Base-by-base conservation (phyloP, 2,329 filamentous ascomycete genomes). In the Fusarium phyllophilum region DNA sequence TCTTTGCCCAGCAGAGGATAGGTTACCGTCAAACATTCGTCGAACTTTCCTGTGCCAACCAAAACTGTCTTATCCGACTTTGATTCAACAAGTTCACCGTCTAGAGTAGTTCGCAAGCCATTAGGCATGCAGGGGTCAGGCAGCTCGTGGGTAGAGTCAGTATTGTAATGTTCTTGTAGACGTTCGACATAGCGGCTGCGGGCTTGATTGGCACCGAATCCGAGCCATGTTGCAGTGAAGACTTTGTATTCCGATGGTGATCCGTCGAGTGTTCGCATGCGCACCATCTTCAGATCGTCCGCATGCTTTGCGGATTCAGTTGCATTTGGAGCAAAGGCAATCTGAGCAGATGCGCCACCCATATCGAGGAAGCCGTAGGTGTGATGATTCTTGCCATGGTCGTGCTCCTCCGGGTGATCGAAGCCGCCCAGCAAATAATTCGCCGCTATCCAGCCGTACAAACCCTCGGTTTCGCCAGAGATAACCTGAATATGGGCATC, bases 321-420 rank as follows among this genome's bases (percentile, higher is more conserved):
- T 8, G 89, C 85, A 82, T 99, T 99, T 3, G 96, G 96, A 5
- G 95, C 96, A 82, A 99, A 99, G 1, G 97, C 96, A 79, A 99
- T 98, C 83, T 99, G 96, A 22, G 96, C 96, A 0, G 96, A 98
- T 33, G 96, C 96, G 58, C 96, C 96, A 56, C 96, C 96, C 97
- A 99, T 99, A 81, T 99, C 96, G 69, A 99, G 85, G 79, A 99
- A 99, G 1, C 96, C 96, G 82, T 98, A 99, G 0, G 96, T 99
- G 79, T 95, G 93, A 81, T 98, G 96, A 33, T 89, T 90, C 74
- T 97, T 95, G 59, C 94, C 95, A 81, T 97, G 94, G 60, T 90
- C 85, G 78, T 97, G 94, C 20, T 90, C 84, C 57, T 91, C 85
- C 0, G 94, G 92, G 24, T 89, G 86, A 81, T 98, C 93, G 78